Evolutionary conservation across 305 asterid genomes (phyloP), one percentile per base, ranked within the genome.

Genomic region (Fraxinus dipetala): DNA sequence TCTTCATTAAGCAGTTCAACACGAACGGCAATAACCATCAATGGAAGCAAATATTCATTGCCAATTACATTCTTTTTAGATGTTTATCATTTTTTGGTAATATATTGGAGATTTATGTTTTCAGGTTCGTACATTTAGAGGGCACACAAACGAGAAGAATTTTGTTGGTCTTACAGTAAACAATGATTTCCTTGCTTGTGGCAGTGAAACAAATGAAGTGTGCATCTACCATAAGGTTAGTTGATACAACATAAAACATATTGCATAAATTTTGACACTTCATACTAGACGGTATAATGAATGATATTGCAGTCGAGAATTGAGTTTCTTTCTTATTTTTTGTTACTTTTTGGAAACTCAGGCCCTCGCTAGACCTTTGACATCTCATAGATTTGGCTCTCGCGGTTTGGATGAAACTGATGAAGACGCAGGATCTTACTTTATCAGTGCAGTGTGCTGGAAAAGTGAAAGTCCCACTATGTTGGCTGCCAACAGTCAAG

Each of bases 381-480:
- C 94, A n/a, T 87, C 93, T 91, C 97, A 92, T 86, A 92, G 85
- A 80, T 93, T 92, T 10, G 91, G 96, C 38, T 87, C 97, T 22
- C 91, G 91, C 0, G 94, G 87, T 1, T 83, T 86, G 76, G 95
- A 91, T 3, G 94, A 87, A 0, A 38, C 70, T 0, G 96, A 90
- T 32, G 96, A 90, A 84, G 97, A 90, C 26, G 85, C 89, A 9
- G 95, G 88, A 56, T 89, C 96, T 43, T 88, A 87, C 85, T 93
- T 93, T 85, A 93, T 92, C 67, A 92, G 96, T 78, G 97, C 97
- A 16, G 95, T 92, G 20, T 91, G 96, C 87, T 93, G 97, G 97
- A 93, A 93, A 87, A 91, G 92, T 81, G 95, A 89, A 40, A 92
- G 95, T 82, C 96, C 93, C 24, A 93, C 94, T 2, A 88, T 93